These are phyloP conservation scores for Chondrus crispus DNA, from an alignment of 23 red algal species.

Conservation along the genomic window DNA sequence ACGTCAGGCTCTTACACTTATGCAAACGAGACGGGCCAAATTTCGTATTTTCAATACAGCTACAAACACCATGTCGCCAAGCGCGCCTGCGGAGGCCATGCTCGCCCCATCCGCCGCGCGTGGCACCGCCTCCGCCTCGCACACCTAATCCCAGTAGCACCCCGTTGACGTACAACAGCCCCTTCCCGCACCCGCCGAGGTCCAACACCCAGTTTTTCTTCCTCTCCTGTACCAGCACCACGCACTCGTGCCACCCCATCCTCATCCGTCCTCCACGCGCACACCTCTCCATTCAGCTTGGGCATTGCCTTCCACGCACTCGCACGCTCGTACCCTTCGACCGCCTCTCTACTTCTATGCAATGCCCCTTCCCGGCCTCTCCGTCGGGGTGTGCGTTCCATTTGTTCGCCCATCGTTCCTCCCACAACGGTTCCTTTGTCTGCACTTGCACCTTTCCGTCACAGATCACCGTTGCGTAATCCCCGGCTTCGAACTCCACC, in stretches of 20 bases:
- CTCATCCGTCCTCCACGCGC: no score
- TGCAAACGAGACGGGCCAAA: no score
- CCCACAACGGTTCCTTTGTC: constrained; percentile 56
- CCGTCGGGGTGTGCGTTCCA: constrained; percentile 59
- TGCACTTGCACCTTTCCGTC: constrained; percentile 31
- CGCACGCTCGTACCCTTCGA: background rate
- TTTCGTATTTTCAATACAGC: no score
- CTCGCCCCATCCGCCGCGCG: no score
- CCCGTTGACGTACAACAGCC: constrained; percentile 76
- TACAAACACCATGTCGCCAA: no score
- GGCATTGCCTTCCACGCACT: background rate
- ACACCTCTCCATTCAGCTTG: background rate
- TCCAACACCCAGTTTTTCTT: constrained; percentile 47
- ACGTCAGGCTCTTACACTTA: no score
- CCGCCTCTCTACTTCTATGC: background rate
- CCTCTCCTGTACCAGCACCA: background rate
- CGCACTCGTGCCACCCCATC: constrained; percentile 15
- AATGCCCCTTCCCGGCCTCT: constrained; percentile 12
- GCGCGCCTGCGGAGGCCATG: no score
- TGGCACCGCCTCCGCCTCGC: no score
- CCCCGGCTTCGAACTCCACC: constrained; percentile 41
- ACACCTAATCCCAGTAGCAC: constrained; percentile 64
- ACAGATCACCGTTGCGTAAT: constrained; percentile 56
- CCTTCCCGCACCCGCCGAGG: constrained; percentile 54
- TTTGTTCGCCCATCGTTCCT: constrained; percentile 83